Evolutionary conservation across 2,329 filamentous ascomycete species (phyloP).

Genomic region (Fusarium hainanense): DNA sequence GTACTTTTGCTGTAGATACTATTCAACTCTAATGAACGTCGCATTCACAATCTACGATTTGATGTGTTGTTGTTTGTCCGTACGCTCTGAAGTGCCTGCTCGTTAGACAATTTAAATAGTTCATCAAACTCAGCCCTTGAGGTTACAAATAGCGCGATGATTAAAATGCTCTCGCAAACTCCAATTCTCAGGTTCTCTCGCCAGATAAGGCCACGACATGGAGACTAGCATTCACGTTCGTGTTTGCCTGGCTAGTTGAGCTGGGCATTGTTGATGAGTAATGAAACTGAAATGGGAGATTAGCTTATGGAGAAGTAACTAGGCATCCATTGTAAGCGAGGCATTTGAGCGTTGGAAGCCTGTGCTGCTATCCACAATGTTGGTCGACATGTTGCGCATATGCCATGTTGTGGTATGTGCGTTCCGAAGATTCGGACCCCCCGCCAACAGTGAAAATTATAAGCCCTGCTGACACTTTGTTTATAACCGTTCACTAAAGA

Average conservation of each 20-base stretch:
- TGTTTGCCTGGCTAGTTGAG: background rate
- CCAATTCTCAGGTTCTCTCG: background rate
- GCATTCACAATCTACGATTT: background rate
- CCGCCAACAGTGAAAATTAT: background rate
- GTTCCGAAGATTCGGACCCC: background rate
- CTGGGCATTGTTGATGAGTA: background rate
- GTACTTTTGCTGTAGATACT: accelerated
- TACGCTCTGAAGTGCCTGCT: background rate
- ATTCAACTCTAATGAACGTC: too few relatives aligned
- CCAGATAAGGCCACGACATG: background rate
- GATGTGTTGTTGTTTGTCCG: background rate
- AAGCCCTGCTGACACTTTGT: background rate
- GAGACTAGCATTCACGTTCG: background rate
- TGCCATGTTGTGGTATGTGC: background rate
- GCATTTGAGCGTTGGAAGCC: background rate
- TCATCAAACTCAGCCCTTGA: background rate
- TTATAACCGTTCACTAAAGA: background rate
- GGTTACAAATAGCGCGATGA: background rate
- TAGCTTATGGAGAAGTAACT: background rate
- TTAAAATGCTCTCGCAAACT: background rate
- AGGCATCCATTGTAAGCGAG: background rate
- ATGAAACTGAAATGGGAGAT: background rate
- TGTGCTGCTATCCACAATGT: background rate
- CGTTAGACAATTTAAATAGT: background rate
- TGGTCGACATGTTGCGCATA: background rate